Percentiles rank a stretch among this genome's conserved stretches.
Conservation (phyloP, 116 monocot species). For the Papilionanthe hybrid region DNA sequence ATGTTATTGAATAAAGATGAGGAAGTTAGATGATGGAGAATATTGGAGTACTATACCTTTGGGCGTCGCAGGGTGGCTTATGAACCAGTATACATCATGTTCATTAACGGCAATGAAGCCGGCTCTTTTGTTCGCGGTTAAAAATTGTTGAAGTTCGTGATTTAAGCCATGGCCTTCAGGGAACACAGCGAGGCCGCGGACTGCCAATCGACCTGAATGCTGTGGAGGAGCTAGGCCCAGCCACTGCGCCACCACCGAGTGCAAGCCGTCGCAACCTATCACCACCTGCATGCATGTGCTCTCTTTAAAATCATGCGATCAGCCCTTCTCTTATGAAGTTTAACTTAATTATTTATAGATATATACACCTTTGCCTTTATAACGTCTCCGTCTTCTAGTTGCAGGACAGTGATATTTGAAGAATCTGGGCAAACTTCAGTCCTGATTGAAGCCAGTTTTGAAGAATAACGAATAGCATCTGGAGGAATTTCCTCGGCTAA, state of each 20-base stretch:
- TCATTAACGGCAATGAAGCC: constrained; percentile 43
- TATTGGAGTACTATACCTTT: too few species aligned
- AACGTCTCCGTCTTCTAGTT: constrained; percentile 52
- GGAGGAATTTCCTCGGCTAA: constrained; percentile 44
- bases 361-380: constrained; percentile 48
- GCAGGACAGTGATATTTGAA: constrained; percentile 19
- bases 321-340: too few species aligned
- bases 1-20: neutral
- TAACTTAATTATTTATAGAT: neutral
- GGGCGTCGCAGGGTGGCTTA: constrained; percentile 14
- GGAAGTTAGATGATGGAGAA: too few species aligned
- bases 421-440: neutral
- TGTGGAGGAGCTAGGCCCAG: constrained; percentile 26
- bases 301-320: neutral
- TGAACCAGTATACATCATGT: constrained; percentile 52
- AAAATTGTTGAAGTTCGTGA: constrained; percentile 2
- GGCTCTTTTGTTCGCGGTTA: constrained; percentile 28
- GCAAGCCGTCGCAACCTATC: constrained; percentile 1
- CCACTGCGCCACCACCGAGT: constrained; percentile 8
- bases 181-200: constrained; percentile 31
- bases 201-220: constrained; percentile 43
- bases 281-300: neutral
- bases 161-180: constrained; percentile 26
- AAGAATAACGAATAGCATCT: constrained; percentile 49
- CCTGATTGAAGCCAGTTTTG: constrained; percentile 59